A percentile compares a stretch with the other conserved stretches of the same genome.
Conservation (phyloP, 108 stramenopile genomes). For the Cyclotella cryptica region DNA sequence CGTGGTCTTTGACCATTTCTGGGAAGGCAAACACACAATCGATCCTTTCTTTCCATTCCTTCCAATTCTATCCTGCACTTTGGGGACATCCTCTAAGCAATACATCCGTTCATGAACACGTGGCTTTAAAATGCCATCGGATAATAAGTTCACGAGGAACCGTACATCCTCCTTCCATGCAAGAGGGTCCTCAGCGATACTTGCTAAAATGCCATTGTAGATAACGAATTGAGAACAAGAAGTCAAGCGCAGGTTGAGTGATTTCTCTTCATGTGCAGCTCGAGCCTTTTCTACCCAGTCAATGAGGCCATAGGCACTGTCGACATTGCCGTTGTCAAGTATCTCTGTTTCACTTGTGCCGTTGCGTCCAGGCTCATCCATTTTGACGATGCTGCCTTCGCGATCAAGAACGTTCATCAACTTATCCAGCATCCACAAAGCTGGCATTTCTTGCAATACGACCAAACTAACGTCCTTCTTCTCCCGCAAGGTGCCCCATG, state of each 20-base stretch:
- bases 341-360: not conserved
- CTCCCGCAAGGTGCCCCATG: conserved; percentile 28
- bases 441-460: conserved; percentile 36
- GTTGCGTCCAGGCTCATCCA: not conserved
- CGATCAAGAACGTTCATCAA: conserved; percentile 25
- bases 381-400: conserved; percentile 27
- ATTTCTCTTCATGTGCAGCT: conserved; percentile 16
- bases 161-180: conserved; percentile 45
- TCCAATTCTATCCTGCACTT: conserved; percentile 43
- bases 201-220: conserved; percentile 40
- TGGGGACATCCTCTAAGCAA: conserved; percentile 26
- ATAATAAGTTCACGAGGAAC: conserved; percentile 41
- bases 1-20: not conserved
- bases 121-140: conserved; percentile 29
- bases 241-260: conserved; percentile 25
- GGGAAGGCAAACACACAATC: conserved; percentile 40
- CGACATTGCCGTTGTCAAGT: conserved; percentile 15
- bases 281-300: conserved; percentile 41
- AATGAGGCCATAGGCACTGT: conserved; percentile 4
- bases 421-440: conserved; percentile 28
- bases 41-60: conserved; percentile 32
- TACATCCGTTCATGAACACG: conserved; percentile 24
- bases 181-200: conserved; percentile 25
- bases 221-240: conserved; percentile 24
- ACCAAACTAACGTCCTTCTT: conserved; percentile 35